These are phyloP conservation scores for Hericium coralloides DNA, from an alignment of 768 basidiomycete genomes.

Conservation along the genomic window DNA sequence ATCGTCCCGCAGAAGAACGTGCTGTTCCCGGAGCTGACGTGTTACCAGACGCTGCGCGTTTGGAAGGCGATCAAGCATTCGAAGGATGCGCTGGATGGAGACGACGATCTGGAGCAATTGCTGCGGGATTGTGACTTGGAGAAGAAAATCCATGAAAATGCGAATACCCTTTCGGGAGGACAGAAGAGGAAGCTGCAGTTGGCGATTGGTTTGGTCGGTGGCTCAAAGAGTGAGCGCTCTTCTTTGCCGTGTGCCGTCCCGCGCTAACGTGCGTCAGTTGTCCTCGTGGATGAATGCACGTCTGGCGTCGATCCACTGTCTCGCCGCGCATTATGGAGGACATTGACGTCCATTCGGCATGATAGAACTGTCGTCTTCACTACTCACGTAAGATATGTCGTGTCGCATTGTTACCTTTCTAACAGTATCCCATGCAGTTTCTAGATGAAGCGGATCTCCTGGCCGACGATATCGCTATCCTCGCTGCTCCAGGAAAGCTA, in stretches of 20 bases:
- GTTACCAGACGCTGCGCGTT: constrained; percentile 61
- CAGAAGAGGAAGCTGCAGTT: constrained; percentile 80
- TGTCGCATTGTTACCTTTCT: not conserved
- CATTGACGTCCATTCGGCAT: constrained; percentile 54
- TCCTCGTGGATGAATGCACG: constrained; percentile 38
- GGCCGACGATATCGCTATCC: constrained; percentile 66
- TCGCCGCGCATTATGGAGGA: constrained; percentile 69
- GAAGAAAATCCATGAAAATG: constrained; percentile 59
- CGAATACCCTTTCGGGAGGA: constrained; percentile 62
- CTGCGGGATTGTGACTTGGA: constrained; percentile 65
- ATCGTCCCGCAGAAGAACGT: constrained; percentile 83
- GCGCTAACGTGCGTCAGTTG: constrained; percentile 7
- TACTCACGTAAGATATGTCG: constrained; percentile 48
- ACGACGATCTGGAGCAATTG: constrained; percentile 56
- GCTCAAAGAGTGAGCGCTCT: constrained; percentile 49
- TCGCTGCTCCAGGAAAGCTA: constrained; percentile 67
- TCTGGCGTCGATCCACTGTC: constrained; percentile 80
- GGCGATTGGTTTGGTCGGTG: constrained; percentile 72
- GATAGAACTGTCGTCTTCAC: constrained; percentile 68
- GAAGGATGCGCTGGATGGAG: constrained; percentile 30
- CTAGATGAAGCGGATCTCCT: constrained; percentile 75
- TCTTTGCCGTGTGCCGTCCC: too few species aligned
- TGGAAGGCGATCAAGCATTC: constrained; percentile 59
- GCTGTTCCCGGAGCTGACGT: constrained; percentile 66
- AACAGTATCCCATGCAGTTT: constrained; percentile 32